Conservation (phyloP, 2,329 filamentous ascomycete genomes). For the Clarireedia paspali region DNA sequence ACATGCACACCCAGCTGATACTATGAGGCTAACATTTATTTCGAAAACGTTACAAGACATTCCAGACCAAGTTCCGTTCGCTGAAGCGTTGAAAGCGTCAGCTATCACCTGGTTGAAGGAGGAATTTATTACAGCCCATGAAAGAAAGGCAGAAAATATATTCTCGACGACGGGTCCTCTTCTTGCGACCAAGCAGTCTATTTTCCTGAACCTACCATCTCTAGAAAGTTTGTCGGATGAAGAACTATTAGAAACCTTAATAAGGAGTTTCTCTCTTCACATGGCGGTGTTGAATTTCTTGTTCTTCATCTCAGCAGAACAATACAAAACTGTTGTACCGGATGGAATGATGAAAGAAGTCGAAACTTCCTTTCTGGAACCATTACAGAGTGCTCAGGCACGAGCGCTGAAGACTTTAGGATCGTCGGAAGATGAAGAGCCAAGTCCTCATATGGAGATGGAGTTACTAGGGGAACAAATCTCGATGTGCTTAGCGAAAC, state of each 20-base stretch:
- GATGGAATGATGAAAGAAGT: conserved; percentile 49
- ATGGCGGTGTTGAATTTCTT: conserved; percentile 55
- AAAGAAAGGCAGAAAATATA: conserved; percentile 27
- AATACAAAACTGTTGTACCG: conserved; percentile 43
- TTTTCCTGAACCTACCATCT: conserved; percentile 50
- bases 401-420: conserved; percentile 14
- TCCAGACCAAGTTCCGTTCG: conserved; percentile 32
- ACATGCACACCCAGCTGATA: conserved; percentile 52
- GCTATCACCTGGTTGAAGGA: conserved; percentile 58
- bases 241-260: conserved; percentile 44
- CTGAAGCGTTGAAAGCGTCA: conserved; percentile 52
- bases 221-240: conserved; percentile 36
- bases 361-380: conserved; percentile 50
- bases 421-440: neutral
- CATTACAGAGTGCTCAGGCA: conserved; percentile 39
- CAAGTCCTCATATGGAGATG: conserved; percentile 14
- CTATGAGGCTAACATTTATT: conserved; percentile 51
- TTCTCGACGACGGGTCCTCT: conserved; percentile 50
- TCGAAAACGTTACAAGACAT: conserved; percentile 60
- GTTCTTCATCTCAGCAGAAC: conserved; percentile 44
- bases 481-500: conserved; percentile 13
- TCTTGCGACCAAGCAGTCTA: conserved; percentile 50
- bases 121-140: conserved; percentile 42
- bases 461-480: conserved; percentile 25
- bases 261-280: conserved; percentile 44